These are phyloP conservation scores for Trichoderma sp. DNA, from an alignment of 2,329 filamentous ascomycete genomes.

Conservation along the genomic window DNA sequence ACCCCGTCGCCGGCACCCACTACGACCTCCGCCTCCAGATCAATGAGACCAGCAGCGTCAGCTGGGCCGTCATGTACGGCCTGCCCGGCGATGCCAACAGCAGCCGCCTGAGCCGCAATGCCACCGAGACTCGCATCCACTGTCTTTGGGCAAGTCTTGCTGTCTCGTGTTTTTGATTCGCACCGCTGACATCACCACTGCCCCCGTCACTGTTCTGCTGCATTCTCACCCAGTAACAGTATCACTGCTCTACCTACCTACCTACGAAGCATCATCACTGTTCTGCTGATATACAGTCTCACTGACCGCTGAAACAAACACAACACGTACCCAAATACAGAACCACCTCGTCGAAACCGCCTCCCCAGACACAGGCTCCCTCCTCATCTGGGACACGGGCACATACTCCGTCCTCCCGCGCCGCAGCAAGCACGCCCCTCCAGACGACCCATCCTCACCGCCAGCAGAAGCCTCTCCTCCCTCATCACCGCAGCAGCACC, in stretches of 20 bases:
- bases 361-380: conserved; percentile 55
- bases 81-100: conserved; percentile 61
- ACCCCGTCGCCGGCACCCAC: conserved; percentile 67
- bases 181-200: no score
- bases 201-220: no score
- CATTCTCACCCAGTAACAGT: no score
- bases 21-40: conserved; percentile 73
- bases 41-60: conserved; percentile 65
- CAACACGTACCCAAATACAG: conserved; percentile 37
- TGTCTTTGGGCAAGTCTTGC: conserved; percentile 56
- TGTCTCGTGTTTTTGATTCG: no score
- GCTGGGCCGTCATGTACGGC: conserved; percentile 67
- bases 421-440: conserved; percentile 40
- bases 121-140: conserved; percentile 64
- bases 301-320: neutral
- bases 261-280: neutral
- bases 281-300: neutral
- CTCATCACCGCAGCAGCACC: neutral
- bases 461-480: conserved; percentile 30
- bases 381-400: conserved; percentile 66
- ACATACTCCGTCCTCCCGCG: conserved; percentile 57
- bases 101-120: conserved; percentile 57
- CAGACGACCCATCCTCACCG: conserved; percentile 39
- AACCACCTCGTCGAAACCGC: conserved; percentile 65
- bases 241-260: neutral